Percentiles rank a stretch among this genome's conserved stretches.
These are phyloP conservation scores for Lentinula boryana DNA, from an alignment of 768 basidiomycete genomes.

Conservation along the genomic window DNA sequence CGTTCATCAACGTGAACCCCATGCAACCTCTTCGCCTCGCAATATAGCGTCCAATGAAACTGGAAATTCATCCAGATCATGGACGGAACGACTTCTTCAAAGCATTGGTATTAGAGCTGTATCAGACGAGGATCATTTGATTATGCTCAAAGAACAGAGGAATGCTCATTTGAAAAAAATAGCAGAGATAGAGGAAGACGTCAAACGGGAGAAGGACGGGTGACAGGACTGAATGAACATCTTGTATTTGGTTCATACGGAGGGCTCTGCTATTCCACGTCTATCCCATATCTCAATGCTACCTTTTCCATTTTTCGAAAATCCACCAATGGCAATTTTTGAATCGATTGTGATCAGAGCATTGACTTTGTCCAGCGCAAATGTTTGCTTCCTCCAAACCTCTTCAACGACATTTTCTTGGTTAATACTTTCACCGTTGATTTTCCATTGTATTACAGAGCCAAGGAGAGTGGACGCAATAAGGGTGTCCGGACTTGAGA, in stretches of 20 bases:
- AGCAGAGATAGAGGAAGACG: slow-evolving; percentile 44
- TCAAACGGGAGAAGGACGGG: slow-evolving; percentile 23
- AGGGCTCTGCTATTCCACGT: neutral
- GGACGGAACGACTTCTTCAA: slow-evolving; percentile 33
- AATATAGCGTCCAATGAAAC: neutral
- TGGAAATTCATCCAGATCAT: slow-evolving; percentile 11
- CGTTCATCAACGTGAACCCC: slow-evolving; percentile 20
- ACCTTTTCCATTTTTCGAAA: slow-evolving; percentile 52
- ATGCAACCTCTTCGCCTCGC: neutral
- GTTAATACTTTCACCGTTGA: slow-evolving; percentile 32
- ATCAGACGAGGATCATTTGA: slow-evolving; percentile 70
- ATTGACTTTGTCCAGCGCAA: slow-evolving; percentile 57
- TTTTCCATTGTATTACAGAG: slow-evolving; percentile 40
- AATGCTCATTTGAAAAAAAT: slow-evolving; percentile 51
- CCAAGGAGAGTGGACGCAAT: slow-evolving; percentile 61
- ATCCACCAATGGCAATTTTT: slow-evolving; percentile 56
- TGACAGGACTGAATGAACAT: neutral
- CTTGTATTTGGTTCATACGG: neutral
- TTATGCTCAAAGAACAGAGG: slow-evolving; percentile 50
- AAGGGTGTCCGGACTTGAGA: slow-evolving; percentile 39
- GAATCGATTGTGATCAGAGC: slow-evolving; percentile 43
- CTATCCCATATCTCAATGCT: slow-evolving; percentile 57
- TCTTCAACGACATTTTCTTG: slow-evolving; percentile 35
- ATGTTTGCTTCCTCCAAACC: slow-evolving; percentile 40
- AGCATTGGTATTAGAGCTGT: slow-evolving; percentile 50